Conservation (phyloP, 257 asterid genomes). For the Perilla frutescens region DNA sequence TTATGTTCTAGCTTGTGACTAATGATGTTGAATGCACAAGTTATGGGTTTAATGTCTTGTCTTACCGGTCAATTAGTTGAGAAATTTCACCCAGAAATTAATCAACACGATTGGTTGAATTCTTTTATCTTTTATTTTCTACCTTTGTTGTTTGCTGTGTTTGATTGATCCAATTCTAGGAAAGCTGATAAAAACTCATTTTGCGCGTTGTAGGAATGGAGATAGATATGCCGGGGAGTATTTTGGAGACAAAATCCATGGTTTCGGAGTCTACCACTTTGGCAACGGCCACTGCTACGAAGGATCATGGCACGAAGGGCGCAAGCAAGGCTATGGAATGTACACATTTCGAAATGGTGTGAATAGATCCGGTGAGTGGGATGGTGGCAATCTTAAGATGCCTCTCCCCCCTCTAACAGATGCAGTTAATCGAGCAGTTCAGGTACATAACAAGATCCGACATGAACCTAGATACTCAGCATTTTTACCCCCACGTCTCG, state of each 20-base stretch:
- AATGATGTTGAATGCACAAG: conserved; percentile 26
- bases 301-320: conserved; percentile 98
- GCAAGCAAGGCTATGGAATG: conserved; percentile 83
- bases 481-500: neutral
- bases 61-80: conserved; percentile 32
- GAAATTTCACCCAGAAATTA: conserved; percentile 23
- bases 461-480: neutral
- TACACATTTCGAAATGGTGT: conserved; percentile 72
- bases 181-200: conserved; percentile 2
- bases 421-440: conserved; percentile 65
- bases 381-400: conserved; percentile 58
- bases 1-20: conserved; percentile 26
- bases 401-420: conserved; percentile 49
- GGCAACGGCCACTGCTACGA: conserved; percentile 87
- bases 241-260: conserved; percentile 84
- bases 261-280: conserved; percentile 84
- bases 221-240: conserved; percentile 88
- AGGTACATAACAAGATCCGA: conserved; percentile 42
- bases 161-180: conserved; percentile 7
- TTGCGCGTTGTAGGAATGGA: conserved; percentile 60
- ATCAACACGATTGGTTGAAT: conserved; percentile 10
- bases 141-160: neutral
- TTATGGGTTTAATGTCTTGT: conserved; percentile 30
- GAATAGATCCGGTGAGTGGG: conserved; percentile 82
- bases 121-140: neutral